Evolutionary conservation across 441 rosid genomes (phyloP).

Genomic region (Codiaeum variegatum): DNA sequence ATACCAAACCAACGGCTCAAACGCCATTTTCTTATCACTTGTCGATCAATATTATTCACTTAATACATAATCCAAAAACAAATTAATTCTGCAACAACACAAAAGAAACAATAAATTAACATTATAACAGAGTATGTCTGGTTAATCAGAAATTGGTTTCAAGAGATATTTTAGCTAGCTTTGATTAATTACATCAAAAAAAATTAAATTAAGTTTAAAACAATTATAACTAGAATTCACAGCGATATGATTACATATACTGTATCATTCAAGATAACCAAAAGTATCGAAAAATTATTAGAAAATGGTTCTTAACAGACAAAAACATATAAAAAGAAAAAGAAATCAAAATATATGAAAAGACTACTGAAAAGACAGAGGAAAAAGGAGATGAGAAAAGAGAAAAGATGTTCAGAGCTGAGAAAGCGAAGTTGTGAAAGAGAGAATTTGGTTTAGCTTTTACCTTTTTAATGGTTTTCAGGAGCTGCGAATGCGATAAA

Average conservation of each 20-base stretch:
- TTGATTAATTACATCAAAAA: neutral
- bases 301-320: neutral
- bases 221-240: neutral
- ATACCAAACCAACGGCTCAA: conserved; percentile 72
- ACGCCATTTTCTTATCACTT: conserved; percentile 47
- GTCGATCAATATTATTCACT: conserved; percentile 19
- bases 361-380: neutral
- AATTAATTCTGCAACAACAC: conserved; percentile 24
- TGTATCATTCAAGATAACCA: neutral
- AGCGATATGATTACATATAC: neutral
- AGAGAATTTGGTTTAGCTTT: no score
- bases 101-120: neutral
- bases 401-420: neutral
- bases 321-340: neutral
- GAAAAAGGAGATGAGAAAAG: neutral
- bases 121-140: neutral
- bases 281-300: neutral
- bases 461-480: no score
- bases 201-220: neutral
- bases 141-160: neutral
- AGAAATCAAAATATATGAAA: neutral
- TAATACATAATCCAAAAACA: conserved; percentile 21
- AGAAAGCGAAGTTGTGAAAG: neutral
- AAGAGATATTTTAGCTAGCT: neutral
- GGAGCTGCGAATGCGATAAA: no score